Conservation (phyloP, 2,329 filamentous ascomycete genomes). For the Huntiella omanensis region DNA sequence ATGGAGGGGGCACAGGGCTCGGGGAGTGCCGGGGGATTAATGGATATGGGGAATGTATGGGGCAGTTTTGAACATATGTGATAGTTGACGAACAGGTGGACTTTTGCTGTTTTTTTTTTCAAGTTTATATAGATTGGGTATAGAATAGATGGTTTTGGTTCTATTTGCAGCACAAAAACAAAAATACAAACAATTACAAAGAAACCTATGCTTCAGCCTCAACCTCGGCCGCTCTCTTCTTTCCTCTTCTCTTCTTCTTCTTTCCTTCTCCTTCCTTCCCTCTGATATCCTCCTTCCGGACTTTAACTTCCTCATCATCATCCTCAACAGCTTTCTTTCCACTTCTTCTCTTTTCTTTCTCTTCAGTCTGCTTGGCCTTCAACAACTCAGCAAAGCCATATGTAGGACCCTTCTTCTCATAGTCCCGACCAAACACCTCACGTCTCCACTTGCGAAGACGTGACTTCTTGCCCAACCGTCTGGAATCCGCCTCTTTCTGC, state of each 20-base stretch:
- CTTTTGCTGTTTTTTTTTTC: background rate
- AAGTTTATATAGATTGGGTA: background rate
- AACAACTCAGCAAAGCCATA: conserved; percentile 32
- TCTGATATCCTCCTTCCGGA: conserved; percentile 17
- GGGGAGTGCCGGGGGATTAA: too few species aligned
- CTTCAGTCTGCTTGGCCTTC: conserved; percentile 15
- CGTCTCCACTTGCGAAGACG: conserved; percentile 69
- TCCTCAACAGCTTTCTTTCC: conserved; percentile 8
- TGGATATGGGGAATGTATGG: conserved; percentile 13
- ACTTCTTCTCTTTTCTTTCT: conserved; percentile 12
- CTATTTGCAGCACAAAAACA: background rate
- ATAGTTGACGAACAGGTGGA: background rate
- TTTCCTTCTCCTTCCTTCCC: conserved; percentile 15
- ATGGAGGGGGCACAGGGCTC: conserved; percentile 14
- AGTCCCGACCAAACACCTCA: conserved; percentile 42
- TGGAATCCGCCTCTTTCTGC: conserved; percentile 79
- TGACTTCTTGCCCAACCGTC: conserved; percentile 81
- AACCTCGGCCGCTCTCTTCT: conserved; percentile 27
- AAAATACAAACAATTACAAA: conserved; percentile 4
- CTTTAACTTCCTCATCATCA: conserved; percentile 15
- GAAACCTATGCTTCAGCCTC: conserved; percentile 13
- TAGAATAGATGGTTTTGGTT: background rate
- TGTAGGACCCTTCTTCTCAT: conserved; percentile 35
- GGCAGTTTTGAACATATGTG: conserved; percentile 3
- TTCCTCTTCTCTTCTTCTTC: conserved; percentile 33